Evolutionary conservation across 768 basidiomycete species (phyloP).

Genomic region (Suillus brevipes): DNA sequence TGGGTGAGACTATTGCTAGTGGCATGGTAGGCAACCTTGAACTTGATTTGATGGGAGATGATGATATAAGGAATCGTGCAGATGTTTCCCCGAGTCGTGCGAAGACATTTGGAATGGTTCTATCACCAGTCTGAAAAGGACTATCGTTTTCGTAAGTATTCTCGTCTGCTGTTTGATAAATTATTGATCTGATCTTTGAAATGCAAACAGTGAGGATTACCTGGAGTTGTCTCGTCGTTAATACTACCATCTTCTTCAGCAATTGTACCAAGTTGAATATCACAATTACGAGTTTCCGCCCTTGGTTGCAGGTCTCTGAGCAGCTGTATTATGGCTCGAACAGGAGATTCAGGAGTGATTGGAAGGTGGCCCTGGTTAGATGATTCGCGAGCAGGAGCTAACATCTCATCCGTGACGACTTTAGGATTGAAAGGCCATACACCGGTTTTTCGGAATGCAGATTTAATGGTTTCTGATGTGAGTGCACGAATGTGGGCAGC

Average conservation of each 20-base stretch:
- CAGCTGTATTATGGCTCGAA: no score
- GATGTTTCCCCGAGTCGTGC: constrained; percentile 10
- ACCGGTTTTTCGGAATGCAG: no score
- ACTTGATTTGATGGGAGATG: constrained; percentile 5
- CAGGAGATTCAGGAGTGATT: no score
- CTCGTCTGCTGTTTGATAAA: neutral
- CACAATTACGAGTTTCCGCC: no score
- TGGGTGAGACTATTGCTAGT: neutral
- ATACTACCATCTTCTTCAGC: neutral
- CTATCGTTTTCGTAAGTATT: neutral
- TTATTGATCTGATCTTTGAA: neutral
- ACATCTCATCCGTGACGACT: no score
- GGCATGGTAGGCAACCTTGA: neutral
- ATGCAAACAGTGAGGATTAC: neutral
- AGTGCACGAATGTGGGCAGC: no score
- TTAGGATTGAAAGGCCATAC: no score
- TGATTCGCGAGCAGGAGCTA: no score
- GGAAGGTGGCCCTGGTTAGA: no score
- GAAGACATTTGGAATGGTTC: neutral
- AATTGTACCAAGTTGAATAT: no score
- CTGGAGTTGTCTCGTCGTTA: neutral
- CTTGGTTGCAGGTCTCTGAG: no score
- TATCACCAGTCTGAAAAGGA: neutral
- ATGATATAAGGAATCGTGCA: constrained; percentile 10
- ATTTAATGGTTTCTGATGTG: no score